Percentiles rank a stretch among this genome's conserved stretches.
These are phyloP conservation scores for Aspergillus ruber DNA, from an alignment of 2,329 filamentous ascomycete genomes.

Conservation along the genomic window DNA sequence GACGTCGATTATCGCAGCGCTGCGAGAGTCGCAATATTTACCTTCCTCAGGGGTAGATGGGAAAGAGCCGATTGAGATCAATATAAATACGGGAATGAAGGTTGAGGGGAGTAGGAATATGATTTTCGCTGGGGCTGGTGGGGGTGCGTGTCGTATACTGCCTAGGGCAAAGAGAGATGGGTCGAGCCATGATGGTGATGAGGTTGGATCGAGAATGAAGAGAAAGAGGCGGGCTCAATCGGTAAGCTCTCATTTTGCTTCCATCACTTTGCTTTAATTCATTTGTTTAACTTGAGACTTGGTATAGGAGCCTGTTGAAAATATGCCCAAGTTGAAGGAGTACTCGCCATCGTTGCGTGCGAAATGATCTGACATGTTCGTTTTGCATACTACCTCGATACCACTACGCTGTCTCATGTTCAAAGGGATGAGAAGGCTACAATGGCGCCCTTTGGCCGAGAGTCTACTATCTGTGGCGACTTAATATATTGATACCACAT, in stretches of 20 bases:
- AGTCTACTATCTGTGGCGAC: too few species aligned
- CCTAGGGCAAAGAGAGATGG: not conserved
- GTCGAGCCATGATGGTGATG: not conserved
- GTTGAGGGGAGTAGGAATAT: slow-evolving; percentile 23
- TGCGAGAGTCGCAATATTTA: slow-evolving; percentile 9
- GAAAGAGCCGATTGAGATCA: slow-evolving; percentile 14
- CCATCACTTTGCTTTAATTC: not conserved
- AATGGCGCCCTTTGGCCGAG: too few species aligned
- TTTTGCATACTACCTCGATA: too few species aligned
- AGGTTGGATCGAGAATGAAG: not conserved
- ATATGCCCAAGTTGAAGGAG: not conserved
- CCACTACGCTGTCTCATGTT: too few species aligned
- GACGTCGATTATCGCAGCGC: slow-evolving; percentile 16
- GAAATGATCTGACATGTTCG: not conserved
- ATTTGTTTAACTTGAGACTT: not conserved
- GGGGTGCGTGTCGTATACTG: not conserved
- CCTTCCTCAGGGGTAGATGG: not conserved
- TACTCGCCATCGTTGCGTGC: not conserved
- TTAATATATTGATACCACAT: too few species aligned
- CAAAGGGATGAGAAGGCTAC: too few species aligned
- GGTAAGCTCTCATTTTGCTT: slow-evolving; percentile 10
- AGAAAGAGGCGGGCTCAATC: slow-evolving; percentile 18
- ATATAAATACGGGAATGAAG: slow-evolving; percentile 23
- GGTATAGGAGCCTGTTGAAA: not conserved
- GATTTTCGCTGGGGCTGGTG: slow-evolving; percentile 14